Evolutionary conservation across 306 rosid genomes (phyloP).

Genomic region (Begonia loranthoides): DNA sequence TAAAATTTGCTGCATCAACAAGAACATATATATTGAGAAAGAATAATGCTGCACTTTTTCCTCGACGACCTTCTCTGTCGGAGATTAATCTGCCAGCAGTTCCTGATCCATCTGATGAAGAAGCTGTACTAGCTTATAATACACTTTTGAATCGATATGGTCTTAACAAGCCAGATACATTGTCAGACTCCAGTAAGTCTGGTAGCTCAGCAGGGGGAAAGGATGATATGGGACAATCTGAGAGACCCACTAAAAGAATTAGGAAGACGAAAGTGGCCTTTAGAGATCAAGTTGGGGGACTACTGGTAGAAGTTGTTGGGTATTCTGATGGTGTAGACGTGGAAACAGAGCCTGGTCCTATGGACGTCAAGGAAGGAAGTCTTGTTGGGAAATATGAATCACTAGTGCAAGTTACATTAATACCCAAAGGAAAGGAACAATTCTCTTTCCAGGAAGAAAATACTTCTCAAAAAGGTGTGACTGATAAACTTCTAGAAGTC

Average conservation of each 20-base stretch:
- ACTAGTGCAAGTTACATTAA: constrained; percentile 76
- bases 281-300: constrained; percentile 94
- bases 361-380: constrained; percentile 97
- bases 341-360: constrained; percentile 90
- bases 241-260: constrained; percentile 59
- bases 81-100: constrained; percentile 71
- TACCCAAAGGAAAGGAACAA: constrained; percentile 88
- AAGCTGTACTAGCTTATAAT: constrained; percentile 78
- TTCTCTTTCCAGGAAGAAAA: constrained; percentile 36
- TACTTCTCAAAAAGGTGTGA: constrained; percentile 69
- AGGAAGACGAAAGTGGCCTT: constrained; percentile 72
- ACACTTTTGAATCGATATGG: constrained; percentile 77
- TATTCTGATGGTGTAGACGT: constrained; percentile 89
- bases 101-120: constrained; percentile 88
- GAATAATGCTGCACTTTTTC: constrained; percentile 79
- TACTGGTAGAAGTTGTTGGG: constrained; percentile 82
- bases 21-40: constrained; percentile 62
- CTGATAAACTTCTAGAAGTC: constrained; percentile 84
- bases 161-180: constrained; percentile 36
- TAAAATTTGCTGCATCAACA: constrained; percentile 95
- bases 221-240: constrained; percentile 24
- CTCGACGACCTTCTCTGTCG: constrained; percentile 46
- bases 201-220: constrained; percentile 21
- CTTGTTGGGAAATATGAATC: constrained; percentile 93
- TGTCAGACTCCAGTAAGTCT: constrained; percentile 28